These are phyloP conservation scores for Ustilago xerochloae DNA, from an alignment of 1,284 basidiomycete genomes.

Conservation along the genomic window DNA sequence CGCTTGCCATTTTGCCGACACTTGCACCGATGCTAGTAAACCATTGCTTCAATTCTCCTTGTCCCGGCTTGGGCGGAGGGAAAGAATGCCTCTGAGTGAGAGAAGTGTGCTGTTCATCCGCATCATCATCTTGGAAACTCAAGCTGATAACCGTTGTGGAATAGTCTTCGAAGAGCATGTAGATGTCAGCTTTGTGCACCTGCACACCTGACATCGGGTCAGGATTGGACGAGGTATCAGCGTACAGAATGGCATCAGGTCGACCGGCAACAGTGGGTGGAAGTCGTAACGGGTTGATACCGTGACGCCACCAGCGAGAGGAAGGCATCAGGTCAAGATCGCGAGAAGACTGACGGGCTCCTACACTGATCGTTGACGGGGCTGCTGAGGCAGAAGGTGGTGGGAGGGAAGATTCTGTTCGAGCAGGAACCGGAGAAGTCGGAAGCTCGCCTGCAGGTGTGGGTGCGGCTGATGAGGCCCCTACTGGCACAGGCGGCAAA, in stretches of 20 bases:
- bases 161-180: slow-evolving; percentile 58
- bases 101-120: slow-evolving; percentile 45
- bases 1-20: slow-evolving; percentile 73
- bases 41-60: slow-evolving; percentile 77
- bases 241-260: slow-evolving; percentile 53
- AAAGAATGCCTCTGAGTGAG: slow-evolving; percentile 44
- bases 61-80: slow-evolving; percentile 45
- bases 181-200: slow-evolving; percentile 44
- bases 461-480: too few species aligned
- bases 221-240: slow-evolving; percentile 33
- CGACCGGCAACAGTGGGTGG: slow-evolving; percentile 53
- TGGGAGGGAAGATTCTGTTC: slow-evolving; percentile 18
- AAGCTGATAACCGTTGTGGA: slow-evolving; percentile 52
- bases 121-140: slow-evolving; percentile 50
- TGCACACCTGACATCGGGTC: slow-evolving; percentile 11
- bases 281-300: slow-evolving; percentile 46
- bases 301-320: slow-evolving; percentile 61
- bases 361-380: slow-evolving; percentile 11
- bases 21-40: slow-evolving; percentile 80
- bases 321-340: slow-evolving; percentile 59
- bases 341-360: slow-evolving; percentile 44
- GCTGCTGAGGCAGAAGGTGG: slow-evolving; percentile 3
- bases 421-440: background rate
- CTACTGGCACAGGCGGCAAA: slow-evolving; percentile 33
- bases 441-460: slow-evolving; percentile 24